Evolutionary conservation across 2,329 filamentous ascomycete species (phyloP).

Genomic region (Fusarium tuaranense): DNA sequence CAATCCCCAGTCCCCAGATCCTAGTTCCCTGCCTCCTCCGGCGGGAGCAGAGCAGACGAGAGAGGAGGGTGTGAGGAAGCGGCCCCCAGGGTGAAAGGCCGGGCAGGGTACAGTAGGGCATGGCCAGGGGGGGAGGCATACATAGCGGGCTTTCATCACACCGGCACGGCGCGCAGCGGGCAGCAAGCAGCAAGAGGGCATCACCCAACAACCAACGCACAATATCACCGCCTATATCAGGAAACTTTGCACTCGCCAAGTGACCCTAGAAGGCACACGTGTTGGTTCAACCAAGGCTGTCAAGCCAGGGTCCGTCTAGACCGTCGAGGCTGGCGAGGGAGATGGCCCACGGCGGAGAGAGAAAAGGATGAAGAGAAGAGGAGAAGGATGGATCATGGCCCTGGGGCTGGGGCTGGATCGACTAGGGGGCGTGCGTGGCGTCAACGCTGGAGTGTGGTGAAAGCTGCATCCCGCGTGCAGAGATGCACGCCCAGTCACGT

Average conservation of each 20-base stretch:
- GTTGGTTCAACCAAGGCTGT: background rate
- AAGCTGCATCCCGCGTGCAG: slow-evolving; percentile 34
- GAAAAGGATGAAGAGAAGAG: slow-evolving; percentile 9
- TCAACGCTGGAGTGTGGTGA: slow-evolving; percentile 22
- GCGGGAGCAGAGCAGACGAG: slow-evolving; percentile 21
- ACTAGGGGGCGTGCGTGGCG: slow-evolving; percentile 23
- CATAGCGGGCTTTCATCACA: slow-evolving; percentile 35
- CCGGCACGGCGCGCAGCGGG: slow-evolving; percentile 36
- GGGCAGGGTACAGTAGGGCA: background rate
- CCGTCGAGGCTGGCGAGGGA: slow-evolving; percentile 11
- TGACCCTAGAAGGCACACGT: background rate
- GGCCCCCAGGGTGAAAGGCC: slow-evolving; percentile 15
- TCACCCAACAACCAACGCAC: background rate
- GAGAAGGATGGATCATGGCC: background rate
- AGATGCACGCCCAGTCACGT: slow-evolving; percentile 38
- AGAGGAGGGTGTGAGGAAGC: slow-evolving; percentile 35
- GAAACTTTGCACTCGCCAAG: slow-evolving; percentile 1
- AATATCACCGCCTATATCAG: background rate
- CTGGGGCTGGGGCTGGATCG: background rate
- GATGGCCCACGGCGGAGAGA: slow-evolving; percentile 1
- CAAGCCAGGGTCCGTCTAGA: background rate
- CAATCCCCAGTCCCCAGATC: slow-evolving; percentile 15
- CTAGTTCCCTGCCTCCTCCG: slow-evolving; percentile 30
- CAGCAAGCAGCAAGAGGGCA: slow-evolving; percentile 16
- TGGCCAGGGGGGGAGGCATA: background rate